Evolutionary conservation across 768 basidiomycete species (phyloP).

Genomic region (Termitomyces sp.): DNA sequence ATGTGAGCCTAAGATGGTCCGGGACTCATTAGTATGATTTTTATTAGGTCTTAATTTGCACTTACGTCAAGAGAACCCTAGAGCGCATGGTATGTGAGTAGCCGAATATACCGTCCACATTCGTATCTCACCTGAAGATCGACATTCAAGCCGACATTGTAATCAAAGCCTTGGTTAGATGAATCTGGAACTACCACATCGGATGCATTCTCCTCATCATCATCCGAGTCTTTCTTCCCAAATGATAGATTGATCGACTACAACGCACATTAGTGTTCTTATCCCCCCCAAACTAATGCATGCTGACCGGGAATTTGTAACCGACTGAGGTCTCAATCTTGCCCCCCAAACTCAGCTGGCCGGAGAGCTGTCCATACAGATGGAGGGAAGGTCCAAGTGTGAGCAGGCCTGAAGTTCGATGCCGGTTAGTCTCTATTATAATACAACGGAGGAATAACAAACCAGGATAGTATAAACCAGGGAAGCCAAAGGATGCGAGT

Average conservation of each 20-base stretch:
- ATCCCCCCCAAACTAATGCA: background rate
- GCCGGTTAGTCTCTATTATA: background rate
- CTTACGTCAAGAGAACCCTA: background rate
- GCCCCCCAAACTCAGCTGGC: background rate
- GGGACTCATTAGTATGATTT: background rate
- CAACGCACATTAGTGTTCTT: background rate
- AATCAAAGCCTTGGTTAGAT: background rate
- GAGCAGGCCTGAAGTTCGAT: background rate
- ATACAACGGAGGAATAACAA: background rate
- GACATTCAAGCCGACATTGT: background rate
- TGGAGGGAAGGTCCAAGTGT: background rate
- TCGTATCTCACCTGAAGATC: background rate
- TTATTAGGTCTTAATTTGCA: background rate
- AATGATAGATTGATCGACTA: background rate
- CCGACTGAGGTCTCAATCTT: background rate
- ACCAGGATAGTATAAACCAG: constrained; percentile 1
- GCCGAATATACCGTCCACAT: background rate
- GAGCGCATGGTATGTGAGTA: background rate
- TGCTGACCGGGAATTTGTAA: background rate
- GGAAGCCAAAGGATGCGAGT: constrained; percentile 1
- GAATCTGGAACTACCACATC: background rate
- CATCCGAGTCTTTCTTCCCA: background rate
- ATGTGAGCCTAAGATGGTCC: background rate
- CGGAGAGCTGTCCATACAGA: background rate
- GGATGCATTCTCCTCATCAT: background rate